Evolutionary conservation across 345 rosid species (phyloP), one percentile per base, ranked within the genome.

Genomic region (Erysimum cheiranthoides): DNA sequence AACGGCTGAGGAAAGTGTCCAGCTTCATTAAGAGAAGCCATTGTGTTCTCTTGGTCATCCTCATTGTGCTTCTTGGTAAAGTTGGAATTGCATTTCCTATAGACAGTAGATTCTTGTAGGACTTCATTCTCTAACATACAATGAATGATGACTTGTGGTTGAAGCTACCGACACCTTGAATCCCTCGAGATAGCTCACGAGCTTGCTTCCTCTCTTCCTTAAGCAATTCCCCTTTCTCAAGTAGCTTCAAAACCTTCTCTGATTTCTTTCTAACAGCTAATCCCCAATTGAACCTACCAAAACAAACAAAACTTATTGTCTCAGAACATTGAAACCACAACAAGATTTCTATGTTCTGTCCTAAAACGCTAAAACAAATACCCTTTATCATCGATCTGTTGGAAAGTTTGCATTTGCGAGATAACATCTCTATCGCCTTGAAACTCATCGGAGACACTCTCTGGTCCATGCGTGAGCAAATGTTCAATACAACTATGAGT

Each of bases 381-480:
- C 97, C 98, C 98, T 80, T 86, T 91, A 73, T 91, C 93, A 51
- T 93, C 95, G 10, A 86, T 84, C 35, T 78, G 83, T 80, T 92
- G 93, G 76, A 94, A 94, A 61, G 77, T 66, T 71, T 72, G 83
- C 82, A 84, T 84, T 73, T 86, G 78, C 45, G 63, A 31, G 68
- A 94, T 85, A 25, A 83, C 82, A 59, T 82, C 86, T 66, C 10
- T 82, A 72, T 90, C 92, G 43, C 51, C 66, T 79, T 86, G 92
- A 69, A 94, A 92, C 81, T 92, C 98, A 59, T 84, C 84, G 3
- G 90, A 85, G 10, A 85, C 89, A 52, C 98, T 94, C 58, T 89
- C 98, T 1, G 97, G 98, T 73, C 98, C 98, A 61, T 91, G 98
- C 79, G 96, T 94, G 81, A 94, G 71, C 75, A 92, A 79, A 78